These are phyloP conservation scores for Talaromyces proteolyticus DNA, from an alignment of 495 filamentous ascomycete species.

Conservation along the genomic window DNA sequence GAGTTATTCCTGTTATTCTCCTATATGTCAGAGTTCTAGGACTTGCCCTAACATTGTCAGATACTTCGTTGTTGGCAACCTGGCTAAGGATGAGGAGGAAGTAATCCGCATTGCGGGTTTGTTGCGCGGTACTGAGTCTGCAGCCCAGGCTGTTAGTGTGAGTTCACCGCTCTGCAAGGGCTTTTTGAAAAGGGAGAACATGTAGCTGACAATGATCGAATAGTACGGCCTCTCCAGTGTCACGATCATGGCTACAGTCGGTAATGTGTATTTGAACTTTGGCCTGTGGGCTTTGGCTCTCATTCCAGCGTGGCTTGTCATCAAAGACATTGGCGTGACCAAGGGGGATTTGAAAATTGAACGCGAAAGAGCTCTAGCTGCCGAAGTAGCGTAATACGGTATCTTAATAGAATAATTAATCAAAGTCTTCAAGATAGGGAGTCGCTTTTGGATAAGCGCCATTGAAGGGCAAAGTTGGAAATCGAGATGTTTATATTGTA, in stretches of 20 bases:
- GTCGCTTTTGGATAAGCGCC: no score
- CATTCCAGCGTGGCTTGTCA: constrained; percentile 52
- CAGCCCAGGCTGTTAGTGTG: constrained; percentile 53
- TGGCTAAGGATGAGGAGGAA: constrained; percentile 49
- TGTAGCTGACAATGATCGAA: constrained; percentile 2
- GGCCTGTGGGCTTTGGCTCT: constrained; percentile 53
- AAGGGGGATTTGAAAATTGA: constrained; percentile 30
- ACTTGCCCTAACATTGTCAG: constrained; percentile 19
- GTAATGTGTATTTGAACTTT: constrained; percentile 58
- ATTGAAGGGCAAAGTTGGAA: no score
- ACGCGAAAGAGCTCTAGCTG: constrained; percentile 13
- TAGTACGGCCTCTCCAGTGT: constrained; percentile 53
- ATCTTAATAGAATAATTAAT: no score
- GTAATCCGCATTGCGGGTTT: constrained; percentile 56
- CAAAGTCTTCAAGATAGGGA: no score
- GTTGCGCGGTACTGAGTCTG: constrained; percentile 56
- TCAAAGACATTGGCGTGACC: constrained; percentile 42
- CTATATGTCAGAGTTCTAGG: neutral
- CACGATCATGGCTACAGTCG: constrained; percentile 51
- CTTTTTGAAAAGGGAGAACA: neutral
- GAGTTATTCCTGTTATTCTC: constrained; percentile 10
- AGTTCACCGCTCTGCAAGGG: constrained; percentile 5
- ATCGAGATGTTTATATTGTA: no score
- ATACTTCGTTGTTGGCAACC: constrained; percentile 56
- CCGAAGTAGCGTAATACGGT: neutral